These are phyloP conservation scores for Sphagnum contortum DNA, from an alignment of 225 moss, liverwort and hornwort species.

Conservation along the genomic window DNA sequence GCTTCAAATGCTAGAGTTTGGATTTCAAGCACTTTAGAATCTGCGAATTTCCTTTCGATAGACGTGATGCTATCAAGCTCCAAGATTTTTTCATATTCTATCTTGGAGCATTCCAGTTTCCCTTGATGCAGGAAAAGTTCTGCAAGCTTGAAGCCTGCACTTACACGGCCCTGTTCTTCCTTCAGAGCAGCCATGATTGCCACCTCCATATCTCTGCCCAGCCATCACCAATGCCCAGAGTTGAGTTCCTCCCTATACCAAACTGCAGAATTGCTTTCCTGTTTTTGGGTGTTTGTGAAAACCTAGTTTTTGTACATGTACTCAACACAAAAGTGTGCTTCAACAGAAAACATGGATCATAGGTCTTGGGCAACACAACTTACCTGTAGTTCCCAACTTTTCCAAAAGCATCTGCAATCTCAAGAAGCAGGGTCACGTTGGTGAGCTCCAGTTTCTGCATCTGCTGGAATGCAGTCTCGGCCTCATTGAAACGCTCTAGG, in stretches of 20 bases:
- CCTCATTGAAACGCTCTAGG: constrained; percentile 49
- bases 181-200: constrained; percentile 40
- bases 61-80: neutral
- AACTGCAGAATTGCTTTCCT: too few relatives aligned
- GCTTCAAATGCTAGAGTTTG: constrained; percentile 2
- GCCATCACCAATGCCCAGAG: neutral
- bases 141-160: constrained; percentile 33
- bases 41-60: constrained; percentile 2
- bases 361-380: too few relatives aligned
- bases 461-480: constrained; percentile 65
- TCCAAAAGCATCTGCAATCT: constrained; percentile 48
- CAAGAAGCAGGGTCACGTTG: constrained; percentile 29
- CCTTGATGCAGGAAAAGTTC: constrained; percentile 51
- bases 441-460: constrained; percentile 37
- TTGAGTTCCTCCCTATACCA: neutral
- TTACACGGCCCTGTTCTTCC: constrained; percentile 23
- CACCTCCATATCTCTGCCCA: constrained; percentile 56
- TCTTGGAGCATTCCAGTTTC: constrained; percentile 31
- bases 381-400: constrained; percentile 71
- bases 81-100: constrained; percentile 34
- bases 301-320: too few relatives aligned
- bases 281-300: too few relatives aligned
- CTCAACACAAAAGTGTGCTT: too few relatives aligned
- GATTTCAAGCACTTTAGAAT: constrained; percentile 11
- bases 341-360: too few relatives aligned